Base-by-base conservation (phyloP, 2,329 filamentous ascomycete genomes). In the Pyrenochaeta sp. region DNA sequence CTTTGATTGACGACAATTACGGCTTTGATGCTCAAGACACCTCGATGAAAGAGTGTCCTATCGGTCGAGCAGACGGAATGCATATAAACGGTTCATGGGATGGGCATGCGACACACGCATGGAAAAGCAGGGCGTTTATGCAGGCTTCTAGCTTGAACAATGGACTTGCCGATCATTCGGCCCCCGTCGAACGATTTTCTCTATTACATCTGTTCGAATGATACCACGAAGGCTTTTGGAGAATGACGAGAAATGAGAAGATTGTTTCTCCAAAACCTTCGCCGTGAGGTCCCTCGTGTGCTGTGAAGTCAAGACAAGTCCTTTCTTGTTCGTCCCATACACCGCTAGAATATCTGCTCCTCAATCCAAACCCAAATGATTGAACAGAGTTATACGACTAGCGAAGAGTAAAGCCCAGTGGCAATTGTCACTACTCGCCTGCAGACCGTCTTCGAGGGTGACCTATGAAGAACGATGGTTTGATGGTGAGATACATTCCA, bases 371-470 rank as follows among this genome's bases (percentile, higher is more conserved):
- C 54, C 52, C 63, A n/a, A 55, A 87, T 90, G 88, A 86, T 84
- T 87, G 81, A 61, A 61, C 84, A 84, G 84, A 90, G 90, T 87
- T 96, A 96, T 85, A 96, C 88, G 85, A 84, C 82, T 92, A 83
- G 90, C 90, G 89, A 81, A 96, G 80, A 96, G 74, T 63, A 81
- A 94, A 75, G 66, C 69, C 61, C 72, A 61, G 68, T 77, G 81
- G 76, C 82, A 74, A 54, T 62, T 39, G 67, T 77, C 74, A 74
- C 72, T 51, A 81, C 87, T 91, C 78, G 79, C 86, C 86, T 85
- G 88, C 89, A 93, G 88, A 93, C 85, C 86, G 84, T 82, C 82
- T 70, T 78, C 75, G 77, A 82, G 80, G 71, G 37, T 65, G 53
- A 68, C 77, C 77, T 51, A 80, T 90, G 86, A 86, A 74, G 79